Percentiles rank a stretch among this genome's conserved stretches.
Evolutionary conservation across 495 filamentous ascomycete genomes (phyloP).

Genomic region (Amorphotheca resinae): DNA sequence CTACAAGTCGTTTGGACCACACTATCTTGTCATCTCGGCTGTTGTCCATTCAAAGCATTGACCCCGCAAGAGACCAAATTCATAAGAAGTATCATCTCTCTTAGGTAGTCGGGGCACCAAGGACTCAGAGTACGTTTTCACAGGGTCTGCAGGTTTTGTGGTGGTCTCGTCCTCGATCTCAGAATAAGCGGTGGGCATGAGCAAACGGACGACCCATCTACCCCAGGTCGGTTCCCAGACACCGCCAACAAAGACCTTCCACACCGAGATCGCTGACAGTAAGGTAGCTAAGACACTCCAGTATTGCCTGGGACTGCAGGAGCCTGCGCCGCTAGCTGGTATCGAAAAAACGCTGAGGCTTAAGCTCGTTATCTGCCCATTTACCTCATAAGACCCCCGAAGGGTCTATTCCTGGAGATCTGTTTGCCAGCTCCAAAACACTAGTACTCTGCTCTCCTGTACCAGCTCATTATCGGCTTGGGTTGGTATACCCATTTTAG

Average conservation of each 20-base stretch:
- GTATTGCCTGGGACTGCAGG: slow-evolving; percentile 14
- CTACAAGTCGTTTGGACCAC: slow-evolving; percentile 13
- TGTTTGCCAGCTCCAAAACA: slow-evolving; percentile 17
- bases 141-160: slow-evolving; percentile 6
- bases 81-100: slow-evolving; percentile 7
- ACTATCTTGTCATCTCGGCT: slow-evolving; percentile 9
- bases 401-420: slow-evolving; percentile 9
- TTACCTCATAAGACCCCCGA: slow-evolving; percentile 15
- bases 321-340: slow-evolving; percentile 16
- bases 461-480: slow-evolving; percentile 5
- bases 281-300: slow-evolving; percentile 7
- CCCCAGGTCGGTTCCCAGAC: slow-evolving; percentile 20
- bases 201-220: slow-evolving; percentile 19
- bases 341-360: slow-evolving; percentile 13
- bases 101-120: slow-evolving; percentile 1
- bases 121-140: slow-evolving; percentile 9
- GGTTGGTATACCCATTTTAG: slow-evolving; percentile 6
- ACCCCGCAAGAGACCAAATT: neutral
- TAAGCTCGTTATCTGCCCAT: slow-evolving; percentile 9
- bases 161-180: slow-evolving; percentile 16
- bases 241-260: slow-evolving; percentile 12
- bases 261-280: slow-evolving; percentile 13
- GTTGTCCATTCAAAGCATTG: slow-evolving; percentile 5
- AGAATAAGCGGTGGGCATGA: slow-evolving; percentile 17
- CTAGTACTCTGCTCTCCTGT: slow-evolving; percentile 9